Base-by-base conservation (phyloP, 2,329 filamentous ascomycete species). In the Pseudogymnoascus pannorum region DNA sequence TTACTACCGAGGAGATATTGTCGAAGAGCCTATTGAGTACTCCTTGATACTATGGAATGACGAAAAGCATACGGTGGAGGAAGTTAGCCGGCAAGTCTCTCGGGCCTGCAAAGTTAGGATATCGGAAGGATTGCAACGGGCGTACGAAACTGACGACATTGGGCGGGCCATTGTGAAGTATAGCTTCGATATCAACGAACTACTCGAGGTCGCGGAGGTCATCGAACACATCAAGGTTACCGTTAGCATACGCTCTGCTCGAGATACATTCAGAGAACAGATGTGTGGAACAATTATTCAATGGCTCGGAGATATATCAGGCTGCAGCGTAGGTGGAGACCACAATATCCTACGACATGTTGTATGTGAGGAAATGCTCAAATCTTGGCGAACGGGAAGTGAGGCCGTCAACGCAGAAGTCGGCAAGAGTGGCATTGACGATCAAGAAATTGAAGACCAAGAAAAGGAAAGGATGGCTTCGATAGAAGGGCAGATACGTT, bases 261-360 rank as follows among this genome's bases (percentile, higher is more conserved):
- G 95, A 68, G 94, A 99, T 75, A 97, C 92, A 0, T 99, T 97
- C 76, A 84, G 94, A 63, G 94, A 99, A 72, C 90, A 97, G 72
- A 99, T 99, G 95, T 97, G 92, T 69, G 92, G 90, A n/a, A 91
- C 92, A 14, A 93, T 99, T 64, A 88, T 99, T 60, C 92, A 97
- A 69, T 99, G 95, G 95, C 81, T 99, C 18, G 83, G 87, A 59
- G 95, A 99, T 73, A 95, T 99, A 69, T 85, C 92, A 6, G 92
- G 92, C 29, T 97, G 92, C 74, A 88, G 86, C 60, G 89, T 96
- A 54, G 91, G 91, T 1, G 79, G 85, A 31, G 91, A 99, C 70
- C 84, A 86, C 64, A 81, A 89, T 63, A 85, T 97, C 16, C 78
- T 99, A 44, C 84, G 92, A 36, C 87, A 85, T 59, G 86, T 88